Evolutionary conservation across 169 alveolate species (phyloP), one percentile per base, ranked within the genome.

Genomic region (Eimeria zaria): DNA sequence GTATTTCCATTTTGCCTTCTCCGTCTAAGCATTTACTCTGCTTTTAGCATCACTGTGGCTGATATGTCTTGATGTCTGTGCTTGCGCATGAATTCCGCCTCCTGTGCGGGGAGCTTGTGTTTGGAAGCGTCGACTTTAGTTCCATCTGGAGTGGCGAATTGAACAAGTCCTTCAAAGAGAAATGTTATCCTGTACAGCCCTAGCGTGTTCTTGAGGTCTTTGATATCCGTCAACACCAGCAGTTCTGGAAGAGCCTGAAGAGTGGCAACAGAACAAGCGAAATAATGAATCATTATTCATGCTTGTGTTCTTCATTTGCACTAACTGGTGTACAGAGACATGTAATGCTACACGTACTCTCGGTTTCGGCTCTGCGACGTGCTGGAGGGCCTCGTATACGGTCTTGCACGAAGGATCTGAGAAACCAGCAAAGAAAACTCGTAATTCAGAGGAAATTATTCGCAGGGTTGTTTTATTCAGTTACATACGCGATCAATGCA

Each of bases 131-230:
- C 92, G 46, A 85, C 36, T 85, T 85, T 85, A 2, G 78, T 39
- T 91, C 96, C 96, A 2, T 91, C 89, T 62, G 90, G 84, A 24
- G 88, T 44, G 46, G 76, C 71, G 41, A 91, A 64, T 62, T 83
- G 96, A 24, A 91, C 96, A 58, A 83, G 96, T 48, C 96, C 96
- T 76, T 91, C 96, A 46, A 91, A 91, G 71, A 91, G 64, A 55
- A 78, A 30, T 7, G 67, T 46, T 58, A 91, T 78, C 30, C 96
- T 83, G 44, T 53, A 91, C 51, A 91, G 46, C 16, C 96, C 96
- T 4, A 91, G 20, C 1, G 96, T 91, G 73, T 91, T 91, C 24
- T 67, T 60, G 12, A 91, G 30, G 60, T 91, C 96, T 22, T 67
- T 20, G 69, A 91, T 91, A 33, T 91, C 96, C 24, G 96, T 76